Evolutionary conservation across 2,329 filamentous ascomycete species (phyloP).

Genomic region (Zymoseptoria crescenta): DNA sequence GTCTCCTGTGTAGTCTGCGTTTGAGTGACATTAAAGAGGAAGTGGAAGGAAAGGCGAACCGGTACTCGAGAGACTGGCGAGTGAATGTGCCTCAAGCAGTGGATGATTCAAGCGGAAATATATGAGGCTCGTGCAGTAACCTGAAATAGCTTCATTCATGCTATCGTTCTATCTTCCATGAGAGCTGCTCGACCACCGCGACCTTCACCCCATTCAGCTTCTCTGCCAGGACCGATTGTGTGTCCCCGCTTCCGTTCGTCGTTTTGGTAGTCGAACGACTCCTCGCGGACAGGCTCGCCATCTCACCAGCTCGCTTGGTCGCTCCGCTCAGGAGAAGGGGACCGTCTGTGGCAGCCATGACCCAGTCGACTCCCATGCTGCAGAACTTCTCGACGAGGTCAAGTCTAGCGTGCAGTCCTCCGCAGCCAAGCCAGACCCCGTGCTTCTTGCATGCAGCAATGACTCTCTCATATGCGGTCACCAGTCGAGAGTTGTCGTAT

Average conservation of each 20-base stretch:
- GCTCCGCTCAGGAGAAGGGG: slow-evolving; percentile 32
- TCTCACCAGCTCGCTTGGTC: slow-evolving; percentile 22
- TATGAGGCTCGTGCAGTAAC: no score
- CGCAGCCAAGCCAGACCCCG: slow-evolving; percentile 36
- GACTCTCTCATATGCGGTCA: slow-evolving; percentile 29
- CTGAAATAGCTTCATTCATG: no score
- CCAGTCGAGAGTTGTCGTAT: slow-evolving; percentile 31
- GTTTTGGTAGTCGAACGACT: neutral
- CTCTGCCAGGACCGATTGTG: neutral
- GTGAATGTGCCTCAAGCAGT: no score
- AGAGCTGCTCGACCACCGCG: neutral
- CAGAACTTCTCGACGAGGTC: slow-evolving; percentile 39
- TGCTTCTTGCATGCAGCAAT: slow-evolving; percentile 33
- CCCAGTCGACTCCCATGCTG: slow-evolving; percentile 33
- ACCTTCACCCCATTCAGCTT: neutral
- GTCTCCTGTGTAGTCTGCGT: no score
- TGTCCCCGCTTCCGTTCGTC: neutral
- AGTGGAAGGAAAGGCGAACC: no score
- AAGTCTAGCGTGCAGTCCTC: slow-evolving; percentile 34
- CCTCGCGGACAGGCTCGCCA: neutral
- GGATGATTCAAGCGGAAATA: no score
- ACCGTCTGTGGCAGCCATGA: slow-evolving; percentile 31
- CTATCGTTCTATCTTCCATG: no score
- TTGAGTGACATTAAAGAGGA: no score
- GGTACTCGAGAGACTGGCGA: no score